Percentiles rank a stretch among this genome's conserved stretches.
These are phyloP conservation scores for Trichosporon coremiiforme DNA, from an alignment of 1,284 basidiomycete species.

Conservation along the genomic window DNA sequence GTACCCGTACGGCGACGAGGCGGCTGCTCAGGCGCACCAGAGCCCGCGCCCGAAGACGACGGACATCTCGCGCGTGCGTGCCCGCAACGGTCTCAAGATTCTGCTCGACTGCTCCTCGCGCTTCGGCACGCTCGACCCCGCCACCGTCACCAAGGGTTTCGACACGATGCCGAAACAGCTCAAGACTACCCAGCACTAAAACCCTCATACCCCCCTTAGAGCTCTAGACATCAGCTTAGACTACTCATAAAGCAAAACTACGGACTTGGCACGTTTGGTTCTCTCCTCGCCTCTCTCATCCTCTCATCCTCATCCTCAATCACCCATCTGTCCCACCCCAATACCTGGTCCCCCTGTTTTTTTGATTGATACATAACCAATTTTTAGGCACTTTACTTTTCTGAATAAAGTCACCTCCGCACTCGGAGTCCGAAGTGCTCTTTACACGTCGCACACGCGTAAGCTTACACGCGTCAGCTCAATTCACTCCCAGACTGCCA, in stretches of 20 bases:
- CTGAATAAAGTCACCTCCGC: too few species aligned
- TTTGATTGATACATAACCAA: not conserved
- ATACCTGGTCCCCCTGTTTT: not conserved
- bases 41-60: conserved; percentile 72
- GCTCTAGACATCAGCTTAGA: not conserved
- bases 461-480: too few species aligned
- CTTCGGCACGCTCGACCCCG: conserved; percentile 51
- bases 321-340: too few species aligned
- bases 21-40: conserved; percentile 60
- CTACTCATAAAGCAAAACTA: not conserved
- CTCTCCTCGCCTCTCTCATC: not conserved
- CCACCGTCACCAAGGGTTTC: conserved; percentile 40
- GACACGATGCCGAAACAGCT: conserved; percentile 39
- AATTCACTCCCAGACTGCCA: not conserved
- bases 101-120: conserved; percentile 54
- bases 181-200: conserved; percentile 12
- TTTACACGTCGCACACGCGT: too few species aligned
- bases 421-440: too few species aligned
- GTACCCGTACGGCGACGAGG: conserved; percentile 69
- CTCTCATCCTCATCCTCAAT: not conserved
- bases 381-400: not conserved
- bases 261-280: conserved; percentile 7
- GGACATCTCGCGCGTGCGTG: conserved; percentile 82
- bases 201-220: not conserved
- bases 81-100: conserved; percentile 79